phyloP scores from a whole-genome alignment of 2,329 filamentous ascomycete species.

The Paracoccidioides lutzii region DNA sequence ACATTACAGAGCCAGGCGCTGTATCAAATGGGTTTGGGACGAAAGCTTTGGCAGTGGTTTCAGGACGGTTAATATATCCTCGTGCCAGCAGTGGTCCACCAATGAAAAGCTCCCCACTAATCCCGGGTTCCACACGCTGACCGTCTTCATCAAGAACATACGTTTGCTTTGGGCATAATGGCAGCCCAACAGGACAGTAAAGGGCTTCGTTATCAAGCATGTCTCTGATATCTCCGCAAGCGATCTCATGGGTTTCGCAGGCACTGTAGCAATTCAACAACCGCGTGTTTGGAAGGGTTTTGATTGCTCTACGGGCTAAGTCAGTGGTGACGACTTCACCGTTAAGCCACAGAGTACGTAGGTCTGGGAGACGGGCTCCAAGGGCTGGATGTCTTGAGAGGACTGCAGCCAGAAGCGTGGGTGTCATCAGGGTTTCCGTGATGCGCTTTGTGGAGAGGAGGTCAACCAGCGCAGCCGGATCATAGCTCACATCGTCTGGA shows the following conservation, averaged over 20 bases:
- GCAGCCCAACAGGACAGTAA: conserved; percentile 62
- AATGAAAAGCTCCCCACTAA: conserved; percentile 60
- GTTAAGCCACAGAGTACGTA: conserved; percentile 66
- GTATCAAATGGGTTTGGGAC: conserved; percentile 50
- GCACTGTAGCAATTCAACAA: conserved; percentile 72
- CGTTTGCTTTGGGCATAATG: conserved; percentile 52
- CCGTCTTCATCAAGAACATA: conserved; percentile 62
- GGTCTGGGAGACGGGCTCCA: conserved; percentile 47
- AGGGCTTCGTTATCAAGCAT: conserved; percentile 47
- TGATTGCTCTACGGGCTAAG: conserved; percentile 54
- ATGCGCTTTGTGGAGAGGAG: conserved; percentile 52
- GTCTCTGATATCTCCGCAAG: conserved; percentile 59
- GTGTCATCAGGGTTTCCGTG: conserved; percentile 74
- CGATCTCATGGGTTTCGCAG: conserved; percentile 69
- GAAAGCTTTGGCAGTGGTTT: conserved; percentile 63
- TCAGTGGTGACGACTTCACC: conserved; percentile 73
- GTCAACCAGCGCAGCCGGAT: conserved; percentile 60
- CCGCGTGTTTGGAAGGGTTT: conserved; percentile 54
- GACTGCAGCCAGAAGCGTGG: conserved; percentile 62
- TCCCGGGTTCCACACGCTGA: conserved; percentile 48
- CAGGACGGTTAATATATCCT: conserved; percentile 67
- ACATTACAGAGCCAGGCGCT: conserved; percentile 53
- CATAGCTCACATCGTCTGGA: conserved; percentile 64
- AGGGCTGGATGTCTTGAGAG: conserved; percentile 57
- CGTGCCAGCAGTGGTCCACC: conserved; percentile 61